Evolutionary conservation across 805 yeast genomes (phyloP), one percentile per base, ranked within the genome.

Genomic region (Pichia gijzeniarum): DNA sequence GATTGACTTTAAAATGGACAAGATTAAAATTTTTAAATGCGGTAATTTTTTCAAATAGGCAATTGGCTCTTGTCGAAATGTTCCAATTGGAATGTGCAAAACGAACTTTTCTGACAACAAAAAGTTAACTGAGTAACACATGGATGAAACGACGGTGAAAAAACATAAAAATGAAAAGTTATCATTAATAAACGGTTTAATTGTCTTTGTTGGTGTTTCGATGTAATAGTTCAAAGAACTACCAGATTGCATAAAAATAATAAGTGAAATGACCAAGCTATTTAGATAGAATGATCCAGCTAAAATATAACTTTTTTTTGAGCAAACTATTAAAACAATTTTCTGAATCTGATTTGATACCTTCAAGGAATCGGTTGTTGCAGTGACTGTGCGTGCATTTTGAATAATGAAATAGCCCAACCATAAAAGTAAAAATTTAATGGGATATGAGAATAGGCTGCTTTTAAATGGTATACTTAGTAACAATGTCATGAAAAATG

Each of bases 51-150:
- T 54, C 21, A 63, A 45, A 31, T 55, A 50, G 2, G 53, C 52
- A 31, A 69, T 62, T 2, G 80, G 81, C 13, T 64, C 68, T 3
- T 58, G 52, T 45, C 72, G 63, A 38, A 61, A 62, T 12, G 67
- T 62, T 8, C 76, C 75, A 46, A 67, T 68, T 38, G 62, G 55
- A 59, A 82, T 74, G 1, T 62, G 58, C 35, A 84, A 63, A 47
- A 76, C 70, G 59, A 79, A 80, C 49, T 77, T 66, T 57, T 80
- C 83, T 46, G 76, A 70, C 0, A 74, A 53, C 13, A 75, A 53
- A 55, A 75, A 82, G 48, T 75, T 79, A 1, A 68, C 41, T 7
- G 80, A 55, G 58, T 82, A 84, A 7, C 69, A 31, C 0, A 69
- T 28, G 0, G 79, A 74, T 7, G 71, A 54, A 21, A 68, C 58